Conservation (phyloP, 805 yeast species). For the Naumovozyma baii region DNA sequence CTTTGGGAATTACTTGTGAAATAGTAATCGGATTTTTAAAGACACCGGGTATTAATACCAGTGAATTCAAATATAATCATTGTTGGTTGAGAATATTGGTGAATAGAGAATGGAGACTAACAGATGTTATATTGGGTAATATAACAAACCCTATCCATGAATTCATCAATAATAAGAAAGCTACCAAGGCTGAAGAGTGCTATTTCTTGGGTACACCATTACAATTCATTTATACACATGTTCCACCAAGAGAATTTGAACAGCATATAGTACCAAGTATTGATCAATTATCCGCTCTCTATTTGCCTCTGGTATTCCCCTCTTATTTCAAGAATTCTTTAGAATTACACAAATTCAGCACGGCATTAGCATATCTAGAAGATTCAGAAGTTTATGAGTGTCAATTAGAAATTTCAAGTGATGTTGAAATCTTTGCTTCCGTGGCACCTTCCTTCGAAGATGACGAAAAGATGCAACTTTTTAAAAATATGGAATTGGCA, state of each 20-base stretch:
- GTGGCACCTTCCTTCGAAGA: constrained; percentile 42
- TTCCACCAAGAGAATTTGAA: constrained; percentile 66
- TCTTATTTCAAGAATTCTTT: constrained; percentile 57
- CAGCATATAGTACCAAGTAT: constrained; percentile 85
- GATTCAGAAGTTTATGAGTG: constrained; percentile 76
- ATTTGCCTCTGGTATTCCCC: constrained; percentile 81
- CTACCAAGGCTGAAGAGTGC: constrained; percentile 35
- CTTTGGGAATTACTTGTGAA: constrained; percentile 64
- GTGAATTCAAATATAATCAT: constrained; percentile 53
- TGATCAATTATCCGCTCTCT: constrained; percentile 64
- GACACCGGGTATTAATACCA: constrained; percentile 52
- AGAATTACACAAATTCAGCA: constrained; percentile 58
- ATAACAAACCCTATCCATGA: constrained; percentile 42
- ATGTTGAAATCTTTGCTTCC: constrained; percentile 56
- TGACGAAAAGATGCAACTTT: constrained; percentile 9
- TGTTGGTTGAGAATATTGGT: constrained; percentile 78
- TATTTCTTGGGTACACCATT: constrained; percentile 76
- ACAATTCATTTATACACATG: constrained; percentile 70
- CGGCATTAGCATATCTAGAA: constrained; percentile 60
- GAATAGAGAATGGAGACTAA: constrained; percentile 67
- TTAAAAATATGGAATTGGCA: constrained; percentile 37
- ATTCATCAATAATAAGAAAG: constrained; percentile 28
- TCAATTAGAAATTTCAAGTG: constrained; percentile 59
- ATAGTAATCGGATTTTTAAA: constrained; percentile 77
- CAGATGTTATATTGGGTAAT: constrained; percentile 66